These are phyloP conservation scores for Pythium insidiosum DNA, from an alignment of 352 stramenopile genomes.

Conservation along the genomic window DNA sequence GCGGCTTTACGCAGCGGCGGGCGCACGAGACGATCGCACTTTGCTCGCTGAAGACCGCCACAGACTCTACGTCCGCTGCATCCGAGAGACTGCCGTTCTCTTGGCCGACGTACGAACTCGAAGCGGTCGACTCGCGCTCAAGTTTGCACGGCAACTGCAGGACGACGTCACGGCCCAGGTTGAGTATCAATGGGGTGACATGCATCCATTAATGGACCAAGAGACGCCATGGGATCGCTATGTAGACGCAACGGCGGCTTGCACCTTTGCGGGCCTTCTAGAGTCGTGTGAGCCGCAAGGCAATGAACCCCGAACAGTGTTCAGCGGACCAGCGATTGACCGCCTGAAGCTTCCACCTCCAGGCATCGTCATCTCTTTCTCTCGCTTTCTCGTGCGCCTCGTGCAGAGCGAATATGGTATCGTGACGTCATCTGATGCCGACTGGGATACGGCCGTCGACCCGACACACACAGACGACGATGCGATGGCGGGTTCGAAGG, in stretches of 20 bases:
- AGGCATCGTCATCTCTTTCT: slow-evolving; percentile 13
- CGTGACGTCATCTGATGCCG: no score
- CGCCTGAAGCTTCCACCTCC: slow-evolving; percentile 5
- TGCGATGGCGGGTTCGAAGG: neutral
- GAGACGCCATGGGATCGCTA: no score
- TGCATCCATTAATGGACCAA: no score
- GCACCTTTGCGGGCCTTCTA: neutral
- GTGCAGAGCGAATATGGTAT: slow-evolving; percentile 16
- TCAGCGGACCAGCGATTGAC: slow-evolving; percentile 5
- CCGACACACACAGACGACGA: no score
- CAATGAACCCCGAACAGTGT: neutral
- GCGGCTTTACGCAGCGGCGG: no score
- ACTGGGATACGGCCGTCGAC: no score
- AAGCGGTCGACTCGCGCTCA: slow-evolving; percentile 6
- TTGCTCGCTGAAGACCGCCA: no score
- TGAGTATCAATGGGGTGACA: no score
- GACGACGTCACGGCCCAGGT: no score
- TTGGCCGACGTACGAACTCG: slow-evolving; percentile 11
- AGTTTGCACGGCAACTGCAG: slow-evolving; percentile 14
- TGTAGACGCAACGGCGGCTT: neutral
- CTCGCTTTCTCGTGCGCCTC: slow-evolving; percentile 12
- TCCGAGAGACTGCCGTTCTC: no score
- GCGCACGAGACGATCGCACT: no score
- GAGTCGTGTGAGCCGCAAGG: neutral
- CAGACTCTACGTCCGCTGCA: no score